Percentiles rank a stretch among this genome's conserved stretches.
These are phyloP conservation scores for Trichosporon faecale DNA, from an alignment of 1,284 basidiomycete genomes.

Conservation along the genomic window DNA sequence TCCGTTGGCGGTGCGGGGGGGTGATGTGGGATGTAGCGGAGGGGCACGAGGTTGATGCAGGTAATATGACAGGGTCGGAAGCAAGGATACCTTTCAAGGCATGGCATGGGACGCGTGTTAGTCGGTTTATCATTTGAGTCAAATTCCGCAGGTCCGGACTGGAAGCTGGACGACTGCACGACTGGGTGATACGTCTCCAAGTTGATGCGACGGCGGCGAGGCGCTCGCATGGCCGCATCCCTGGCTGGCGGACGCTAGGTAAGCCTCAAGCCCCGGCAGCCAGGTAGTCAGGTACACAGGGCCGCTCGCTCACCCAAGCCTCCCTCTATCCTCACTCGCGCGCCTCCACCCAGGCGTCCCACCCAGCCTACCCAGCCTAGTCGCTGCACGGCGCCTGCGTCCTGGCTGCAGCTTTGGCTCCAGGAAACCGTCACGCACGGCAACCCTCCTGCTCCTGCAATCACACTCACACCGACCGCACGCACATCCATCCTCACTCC, in stretches of 20 bases:
- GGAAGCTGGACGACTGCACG: too few species aligned
- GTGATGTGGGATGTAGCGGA: too few species aligned
- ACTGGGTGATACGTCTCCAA: too few species aligned
- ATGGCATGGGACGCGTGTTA: neutral
- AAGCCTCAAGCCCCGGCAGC: neutral
- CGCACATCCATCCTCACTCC: neutral
- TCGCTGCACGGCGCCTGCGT: neutral
- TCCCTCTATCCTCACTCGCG: too few species aligned
- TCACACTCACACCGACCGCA: neutral
- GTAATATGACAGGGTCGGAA: neutral
- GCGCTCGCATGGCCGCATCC: neutral
- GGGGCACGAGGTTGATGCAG: neutral
- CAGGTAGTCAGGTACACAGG: neutral
- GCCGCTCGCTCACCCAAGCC: neutral
- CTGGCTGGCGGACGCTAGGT: neutral
- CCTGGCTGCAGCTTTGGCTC: neutral
- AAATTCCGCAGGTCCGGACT: neutral
- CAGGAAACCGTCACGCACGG: neutral
- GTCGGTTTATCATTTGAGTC: neutral
- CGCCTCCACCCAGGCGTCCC: too few species aligned
- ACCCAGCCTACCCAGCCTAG: too few species aligned
- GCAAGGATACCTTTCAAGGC: neutral
- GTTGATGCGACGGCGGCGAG: neutral
- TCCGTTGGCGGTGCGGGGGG: neutral
- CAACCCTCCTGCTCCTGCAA: conserved; percentile 1